Base-by-base conservation (phyloP, 2,329 filamentous ascomycete species). In the Stagonosporopsis rhizophila region DNA sequence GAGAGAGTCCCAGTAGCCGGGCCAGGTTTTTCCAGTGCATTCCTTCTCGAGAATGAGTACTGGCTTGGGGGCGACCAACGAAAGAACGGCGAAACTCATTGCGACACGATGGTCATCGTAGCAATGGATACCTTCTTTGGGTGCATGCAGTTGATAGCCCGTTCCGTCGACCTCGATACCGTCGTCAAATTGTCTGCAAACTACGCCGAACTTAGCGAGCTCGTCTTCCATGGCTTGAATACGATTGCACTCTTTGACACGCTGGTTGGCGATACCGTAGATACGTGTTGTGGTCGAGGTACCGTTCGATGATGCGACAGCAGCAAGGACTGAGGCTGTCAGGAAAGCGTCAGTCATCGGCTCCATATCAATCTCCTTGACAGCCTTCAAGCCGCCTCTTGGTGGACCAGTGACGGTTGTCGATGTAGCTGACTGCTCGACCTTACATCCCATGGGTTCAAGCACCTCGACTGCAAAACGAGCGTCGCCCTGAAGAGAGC, bases 271-370 rank as follows among this genome's bases (percentile, higher is more conserved):
- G 66, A 99, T 99, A 45, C 95, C 95, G 15, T 88, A 89, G 64
- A 99, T 98, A 52, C 86, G 87, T 0, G 95, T 99, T 2, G 86
- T 89, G 41, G 79, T 79, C 34, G 81, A 83, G 8, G 77, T 74
- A 47, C 79, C 80, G 46, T 87, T 87, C 2, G 91, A 91, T 14
- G 85, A 87, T 9, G 94, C 92, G 39, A 96, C 91, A 32, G 95
- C 95, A 23, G 92, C 95, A 42, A 99, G 83, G 4, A 96, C 92
- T 1, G 92, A 96, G 17, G 95, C 95, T 4, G 93, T 97, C 48
- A 99, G 83, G 82, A 99, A 99, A 44, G 95, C 95, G 77, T 99
- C 95, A 0, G 95, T 99, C 95, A 99, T 99, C 1, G 94, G 90
- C 75, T 98, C 95, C 95, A 99, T 99, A 70, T 99, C 93, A 25